Evolutionary conservation across 495 filamentous ascomycete species (phyloP).

Genomic region (Xylaria grammica): DNA sequence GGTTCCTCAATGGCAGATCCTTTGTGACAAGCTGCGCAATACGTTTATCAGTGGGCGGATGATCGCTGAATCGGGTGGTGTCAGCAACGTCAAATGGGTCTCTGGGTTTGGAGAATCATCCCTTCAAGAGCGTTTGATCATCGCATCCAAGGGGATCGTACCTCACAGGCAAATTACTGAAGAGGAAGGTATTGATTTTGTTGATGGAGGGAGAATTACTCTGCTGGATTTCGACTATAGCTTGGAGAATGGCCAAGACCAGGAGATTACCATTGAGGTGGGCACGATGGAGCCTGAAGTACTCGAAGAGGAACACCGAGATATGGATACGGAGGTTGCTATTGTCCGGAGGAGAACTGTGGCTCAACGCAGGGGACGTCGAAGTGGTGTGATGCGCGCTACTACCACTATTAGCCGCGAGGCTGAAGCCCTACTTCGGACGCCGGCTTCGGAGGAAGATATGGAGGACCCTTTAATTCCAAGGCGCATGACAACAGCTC

Average conservation of each 20-base stretch:
- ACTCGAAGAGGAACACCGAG: slow-evolving; percentile 74
- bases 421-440: slow-evolving; percentile 50
- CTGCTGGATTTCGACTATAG: slow-evolving; percentile 77
- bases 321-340: slow-evolving; percentile 81
- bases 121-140: slow-evolving; percentile 66
- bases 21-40: slow-evolving; percentile 68
- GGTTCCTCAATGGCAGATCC: slow-evolving; percentile 71
- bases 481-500: slow-evolving; percentile 42
- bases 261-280: slow-evolving; percentile 72
- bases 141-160: slow-evolving; percentile 77
- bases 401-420: slow-evolving; percentile 41
- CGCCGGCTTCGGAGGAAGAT: slow-evolving; percentile 46
- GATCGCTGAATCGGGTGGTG: slow-evolving; percentile 59
- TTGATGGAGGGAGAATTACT: slow-evolving; percentile 82
- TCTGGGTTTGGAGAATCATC: slow-evolving; percentile 49
- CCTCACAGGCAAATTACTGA: slow-evolving; percentile 63
- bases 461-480: slow-evolving; percentile 50
- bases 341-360: slow-evolving; percentile 78
- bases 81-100: slow-evolving; percentile 69
- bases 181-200: slow-evolving; percentile 73
- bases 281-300: slow-evolving; percentile 71
- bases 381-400: slow-evolving; percentile 43
- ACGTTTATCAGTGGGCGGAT: slow-evolving; percentile 65
- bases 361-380: slow-evolving; percentile 55
- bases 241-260: slow-evolving; percentile 56